Conservation (phyloP, 768 basidiomycete genomes). For the Xerocomus potaroensis region DNA sequence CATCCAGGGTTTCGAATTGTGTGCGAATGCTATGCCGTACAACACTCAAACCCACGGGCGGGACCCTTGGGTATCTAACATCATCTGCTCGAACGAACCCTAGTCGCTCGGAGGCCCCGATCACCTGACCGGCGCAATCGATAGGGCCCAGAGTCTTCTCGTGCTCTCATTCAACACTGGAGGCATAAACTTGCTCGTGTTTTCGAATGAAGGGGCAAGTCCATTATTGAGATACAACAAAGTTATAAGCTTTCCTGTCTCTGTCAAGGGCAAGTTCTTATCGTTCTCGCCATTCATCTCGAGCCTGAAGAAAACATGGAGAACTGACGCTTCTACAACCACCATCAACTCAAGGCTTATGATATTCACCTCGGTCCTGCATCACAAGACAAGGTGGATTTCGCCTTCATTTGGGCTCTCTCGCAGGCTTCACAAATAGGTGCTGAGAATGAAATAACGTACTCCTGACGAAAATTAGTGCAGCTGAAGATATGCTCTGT, state of each 20-base stretch:
- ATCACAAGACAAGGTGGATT: conserved; percentile 27
- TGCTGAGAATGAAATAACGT: conserved; percentile 23
- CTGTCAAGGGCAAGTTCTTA: conserved; percentile 30
- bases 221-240: conserved; percentile 24
- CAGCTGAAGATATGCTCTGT: conserved; percentile 15
- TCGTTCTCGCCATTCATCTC: conserved; percentile 32
- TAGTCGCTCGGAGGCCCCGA: conserved; percentile 23
- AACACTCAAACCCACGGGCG: conserved; percentile 12
- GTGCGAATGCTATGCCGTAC: conserved; percentile 30
- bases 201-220: conserved; percentile 33
- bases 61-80: conserved; percentile 32
- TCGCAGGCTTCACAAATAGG: conserved; percentile 26
- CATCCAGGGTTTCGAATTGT: conserved; percentile 30
- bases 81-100: conserved; percentile 31
- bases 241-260: conserved; percentile 33
- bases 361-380: conserved; percentile 26
- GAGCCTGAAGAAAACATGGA: conserved; percentile 35
- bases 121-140: conserved; percentile 27
- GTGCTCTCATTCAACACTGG: conserved; percentile 25
- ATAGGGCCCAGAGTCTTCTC: conserved; percentile 34
- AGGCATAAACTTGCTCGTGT: conserved; percentile 40
- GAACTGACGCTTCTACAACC: conserved; percentile 32
- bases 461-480: conserved; percentile 19
- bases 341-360: conserved; percentile 14
- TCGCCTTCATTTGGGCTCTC: conserved; percentile 17